A percentile compares a stretch with the other conserved stretches of the same genome.
These are phyloP conservation scores for Pythium phragmiticola DNA, from an alignment of 352 stramenopile genomes.

Conservation along the genomic window DNA sequence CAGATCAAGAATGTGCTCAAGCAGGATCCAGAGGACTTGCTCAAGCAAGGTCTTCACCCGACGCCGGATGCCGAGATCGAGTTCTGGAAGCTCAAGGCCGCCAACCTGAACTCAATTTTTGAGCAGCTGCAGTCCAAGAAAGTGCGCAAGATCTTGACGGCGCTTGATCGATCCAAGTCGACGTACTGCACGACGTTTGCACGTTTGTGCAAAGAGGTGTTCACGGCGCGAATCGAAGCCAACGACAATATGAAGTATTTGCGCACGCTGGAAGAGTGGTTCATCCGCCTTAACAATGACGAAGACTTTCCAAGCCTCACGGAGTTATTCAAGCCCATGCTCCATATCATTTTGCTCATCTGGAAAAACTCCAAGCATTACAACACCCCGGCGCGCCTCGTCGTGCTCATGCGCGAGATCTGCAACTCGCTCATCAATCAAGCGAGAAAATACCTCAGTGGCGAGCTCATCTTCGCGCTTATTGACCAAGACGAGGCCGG, in stretches of 20 bases:
- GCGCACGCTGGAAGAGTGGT: slow-evolving; percentile 95
- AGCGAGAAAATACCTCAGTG: slow-evolving; percentile 90
- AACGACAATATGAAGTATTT: slow-evolving; percentile 99
- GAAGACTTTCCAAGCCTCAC: slow-evolving; percentile 93
- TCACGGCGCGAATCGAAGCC: slow-evolving; percentile 94
- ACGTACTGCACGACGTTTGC: slow-evolving; percentile 97
- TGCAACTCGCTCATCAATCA: slow-evolving; percentile 97
- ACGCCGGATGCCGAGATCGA: slow-evolving; percentile 96
- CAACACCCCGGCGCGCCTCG: slow-evolving; percentile 95
- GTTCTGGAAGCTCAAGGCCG: slow-evolving; percentile 97
- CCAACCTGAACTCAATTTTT: slow-evolving; percentile 95
- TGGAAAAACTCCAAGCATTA: slow-evolving; percentile 99
- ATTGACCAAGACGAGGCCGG: slow-evolving; percentile 96
- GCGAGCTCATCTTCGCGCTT: slow-evolving; percentile 94
- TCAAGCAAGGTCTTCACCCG: slow-evolving; percentile 96
- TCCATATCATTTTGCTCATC: slow-evolving; percentile 98
- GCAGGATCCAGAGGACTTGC: slow-evolving; percentile 94
- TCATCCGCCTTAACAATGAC: slow-evolving; percentile 94
- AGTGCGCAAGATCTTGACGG: slow-evolving; percentile 93
- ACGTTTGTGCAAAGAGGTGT: slow-evolving; percentile 97
- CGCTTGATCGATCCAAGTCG: slow-evolving; percentile 94
- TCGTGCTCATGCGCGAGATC: slow-evolving; percentile 97
- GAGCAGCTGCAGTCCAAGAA: slow-evolving; percentile 92
- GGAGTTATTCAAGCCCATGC: slow-evolving; percentile 97
- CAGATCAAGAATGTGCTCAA: slow-evolving; percentile 99